Percentiles rank a stretch among this genome's conserved stretches.
phyloP scores from a whole-genome alignment of 106 monocot species.

The Hemerocallis citrina region DNA sequence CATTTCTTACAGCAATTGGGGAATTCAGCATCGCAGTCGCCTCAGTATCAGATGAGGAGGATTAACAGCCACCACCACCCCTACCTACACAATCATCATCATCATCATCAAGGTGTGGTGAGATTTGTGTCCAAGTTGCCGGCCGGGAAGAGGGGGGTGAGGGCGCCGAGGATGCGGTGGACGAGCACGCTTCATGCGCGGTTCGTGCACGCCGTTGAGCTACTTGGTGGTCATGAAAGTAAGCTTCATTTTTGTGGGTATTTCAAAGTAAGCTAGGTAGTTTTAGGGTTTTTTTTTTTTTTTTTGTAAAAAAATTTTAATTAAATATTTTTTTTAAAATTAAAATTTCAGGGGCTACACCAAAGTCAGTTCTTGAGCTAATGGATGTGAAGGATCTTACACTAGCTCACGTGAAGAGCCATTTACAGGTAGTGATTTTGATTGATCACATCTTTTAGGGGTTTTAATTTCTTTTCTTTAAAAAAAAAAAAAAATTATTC shows the following conservation, averaged over 20 bases:
- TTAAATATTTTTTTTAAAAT: not conserved
- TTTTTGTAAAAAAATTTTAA: too few relatives aligned
- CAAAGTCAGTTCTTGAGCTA: slow-evolving; percentile 47
- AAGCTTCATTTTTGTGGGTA: too few relatives aligned
- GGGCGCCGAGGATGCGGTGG: slow-evolving; percentile 40
- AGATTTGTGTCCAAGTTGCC: slow-evolving; percentile 41
- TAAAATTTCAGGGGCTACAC: slow-evolving; percentile 33
- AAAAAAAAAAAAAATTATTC: too few relatives aligned
- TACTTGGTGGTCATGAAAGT: slow-evolving; percentile 35
- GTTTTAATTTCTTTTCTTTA: too few relatives aligned
- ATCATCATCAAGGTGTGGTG: slow-evolving; percentile 8
- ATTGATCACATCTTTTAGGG: too few relatives aligned
- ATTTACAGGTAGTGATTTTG: slow-evolving; percentile 50
- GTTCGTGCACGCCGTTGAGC: slow-evolving; percentile 32
- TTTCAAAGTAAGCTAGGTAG: too few relatives aligned
- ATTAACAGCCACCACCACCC: too few relatives aligned
- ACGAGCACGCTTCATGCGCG: slow-evolving; percentile 28
- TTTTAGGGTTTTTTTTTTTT: too few relatives aligned
- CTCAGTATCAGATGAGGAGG: not conserved
- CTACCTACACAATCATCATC: not conserved
- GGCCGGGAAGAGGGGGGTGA: slow-evolving; percentile 19
- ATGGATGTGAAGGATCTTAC: slow-evolving; percentile 79
- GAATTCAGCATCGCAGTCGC: not conserved
- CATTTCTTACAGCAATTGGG: not conserved
- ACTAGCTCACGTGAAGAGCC: slow-evolving; percentile 78